A percentile compares a stretch with the other conserved stretches of the same genome.
Conservation (phyloP, 2,329 filamentous ascomycete genomes). For the Dryadomyces quercus-mongolicae region DNA sequence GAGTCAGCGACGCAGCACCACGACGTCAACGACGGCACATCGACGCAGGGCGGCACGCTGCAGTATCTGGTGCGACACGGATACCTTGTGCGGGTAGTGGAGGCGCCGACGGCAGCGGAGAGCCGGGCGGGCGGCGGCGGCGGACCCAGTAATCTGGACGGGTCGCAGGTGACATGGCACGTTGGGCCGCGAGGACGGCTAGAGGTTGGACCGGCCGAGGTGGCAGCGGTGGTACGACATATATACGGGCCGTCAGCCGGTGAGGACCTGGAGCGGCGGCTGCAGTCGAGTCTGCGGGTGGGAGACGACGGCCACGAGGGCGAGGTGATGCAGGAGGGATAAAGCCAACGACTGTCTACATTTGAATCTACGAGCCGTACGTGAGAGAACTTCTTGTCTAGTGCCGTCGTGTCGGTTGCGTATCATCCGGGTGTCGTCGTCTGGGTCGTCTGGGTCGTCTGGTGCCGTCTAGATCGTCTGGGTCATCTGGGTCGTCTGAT, state of each 20-base stretch:
- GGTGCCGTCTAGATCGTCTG: no score
- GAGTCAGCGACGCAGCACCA: background rate
- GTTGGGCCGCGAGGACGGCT: slow-evolving; percentile 76
- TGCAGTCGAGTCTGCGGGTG: slow-evolving; percentile 47
- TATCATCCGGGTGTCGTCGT: no score
- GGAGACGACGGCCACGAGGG: background rate
- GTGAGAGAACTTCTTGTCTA: no score
- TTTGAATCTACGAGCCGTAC: no score
- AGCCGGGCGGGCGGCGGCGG: background rate
- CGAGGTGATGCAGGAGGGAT: background rate
- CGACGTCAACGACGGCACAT: background rate
- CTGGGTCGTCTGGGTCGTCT: no score
- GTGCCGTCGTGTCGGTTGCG: no score
- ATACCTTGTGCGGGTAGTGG: slow-evolving; percentile 66
- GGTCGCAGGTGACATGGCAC: slow-evolving; percentile 57
- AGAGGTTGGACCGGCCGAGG: slow-evolving; percentile 68
- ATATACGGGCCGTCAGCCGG: slow-evolving; percentile 40
- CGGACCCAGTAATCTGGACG: background rate
- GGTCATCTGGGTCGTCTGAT: no score
- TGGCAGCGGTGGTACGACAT: slow-evolving; percentile 55
- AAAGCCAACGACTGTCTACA: no score
- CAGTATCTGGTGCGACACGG: slow-evolving; percentile 63
- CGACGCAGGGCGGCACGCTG: slow-evolving; percentile 10
- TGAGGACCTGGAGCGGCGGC: slow-evolving; percentile 44
- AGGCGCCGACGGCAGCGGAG: slow-evolving; percentile 54